A percentile compares a stretch with the other conserved stretches of the same genome.
Conservation (phyloP, 345 rosid species). For the Lepidium africanum region DNA sequence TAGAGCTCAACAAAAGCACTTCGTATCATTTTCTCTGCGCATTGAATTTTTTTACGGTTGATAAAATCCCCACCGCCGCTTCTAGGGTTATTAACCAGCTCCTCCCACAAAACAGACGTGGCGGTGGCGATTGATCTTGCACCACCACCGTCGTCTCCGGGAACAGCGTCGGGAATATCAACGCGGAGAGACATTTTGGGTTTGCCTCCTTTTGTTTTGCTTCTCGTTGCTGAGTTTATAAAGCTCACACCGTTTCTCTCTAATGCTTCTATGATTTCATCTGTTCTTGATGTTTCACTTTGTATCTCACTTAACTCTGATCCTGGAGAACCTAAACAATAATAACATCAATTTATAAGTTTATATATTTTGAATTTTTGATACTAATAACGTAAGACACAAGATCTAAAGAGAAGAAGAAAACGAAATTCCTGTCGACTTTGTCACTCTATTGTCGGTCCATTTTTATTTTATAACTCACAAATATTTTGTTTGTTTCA, state of each 20-base stretch:
- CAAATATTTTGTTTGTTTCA: constrained; percentile 1
- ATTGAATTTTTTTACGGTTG: constrained; percentile 66
- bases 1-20: constrained; percentile 89
- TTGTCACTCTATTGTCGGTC: constrained; percentile 17
- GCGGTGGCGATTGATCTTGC: constrained; percentile 56
- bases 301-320: constrained; percentile 30
- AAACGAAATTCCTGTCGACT: background rate
- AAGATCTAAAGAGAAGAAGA: background rate
- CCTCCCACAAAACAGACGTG: constrained; percentile 77
- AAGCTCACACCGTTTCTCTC: constrained; percentile 77
- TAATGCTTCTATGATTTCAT: constrained; percentile 58
- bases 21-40: constrained; percentile 83
- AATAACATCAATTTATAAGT: background rate
- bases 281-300: constrained; percentile 41
- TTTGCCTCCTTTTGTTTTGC: constrained; percentile 67
- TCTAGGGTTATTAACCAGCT: constrained; percentile 67
- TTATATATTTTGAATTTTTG: background rate
- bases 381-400: background rate
- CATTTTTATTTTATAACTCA: constrained; percentile 10
- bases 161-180: constrained; percentile 57
- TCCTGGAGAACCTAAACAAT: constrained; percentile 35
- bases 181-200: constrained; percentile 71
- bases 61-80: constrained; percentile 45
- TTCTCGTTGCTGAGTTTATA: constrained; percentile 51
- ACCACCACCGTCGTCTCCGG: constrained; percentile 35